These are phyloP conservation scores for Pterocarpus macrocarpus DNA, from an alignment of 306 rosid species.

Conservation along the genomic window DNA sequence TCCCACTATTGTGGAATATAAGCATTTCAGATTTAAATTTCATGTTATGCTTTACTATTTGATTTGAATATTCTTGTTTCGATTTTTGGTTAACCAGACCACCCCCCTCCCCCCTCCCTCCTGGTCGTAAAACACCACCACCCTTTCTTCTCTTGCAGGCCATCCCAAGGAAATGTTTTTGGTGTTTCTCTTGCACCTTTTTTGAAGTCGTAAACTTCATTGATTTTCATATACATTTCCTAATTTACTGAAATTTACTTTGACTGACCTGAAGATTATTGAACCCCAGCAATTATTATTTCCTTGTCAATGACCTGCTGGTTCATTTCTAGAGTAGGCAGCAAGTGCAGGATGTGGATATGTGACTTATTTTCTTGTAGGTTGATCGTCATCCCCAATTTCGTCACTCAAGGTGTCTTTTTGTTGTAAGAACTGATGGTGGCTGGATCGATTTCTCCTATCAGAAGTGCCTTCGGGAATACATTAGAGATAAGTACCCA, in stretches of 20 bases:
- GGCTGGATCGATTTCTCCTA: conserved; percentile 93
- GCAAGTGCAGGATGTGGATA: conserved; percentile 35
- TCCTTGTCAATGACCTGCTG: conserved; percentile 29
- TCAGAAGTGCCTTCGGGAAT: conserved; percentile 84
- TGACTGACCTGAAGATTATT: background rate
- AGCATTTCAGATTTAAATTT: conserved; percentile 1
- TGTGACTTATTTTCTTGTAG: conserved; percentile 60
- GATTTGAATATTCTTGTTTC: conserved; percentile 23
- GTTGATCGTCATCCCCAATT: conserved; percentile 93
- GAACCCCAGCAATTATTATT: conserved; percentile 24
- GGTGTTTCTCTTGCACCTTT: background rate
- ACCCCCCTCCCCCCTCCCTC: too few relatives aligned
- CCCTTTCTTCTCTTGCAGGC: too few relatives aligned
- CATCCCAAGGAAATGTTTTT: background rate
- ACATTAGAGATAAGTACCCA: conserved; percentile 81
- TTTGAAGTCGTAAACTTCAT: background rate
- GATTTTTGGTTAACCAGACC: background rate
- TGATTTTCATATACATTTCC: conserved; percentile 16
- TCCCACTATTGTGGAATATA: conserved; percentile 24
- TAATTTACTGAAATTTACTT: background rate
- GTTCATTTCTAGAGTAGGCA: conserved; percentile 20
- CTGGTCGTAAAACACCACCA: background rate
- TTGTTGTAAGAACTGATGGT: conserved; percentile 88
- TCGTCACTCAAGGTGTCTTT: conserved; percentile 77
- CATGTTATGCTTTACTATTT: too few relatives aligned